phyloP scores from a whole-genome alignment of 2,329 filamentous ascomycete species.

The Myriosclerotinia duriaeana region DNA sequence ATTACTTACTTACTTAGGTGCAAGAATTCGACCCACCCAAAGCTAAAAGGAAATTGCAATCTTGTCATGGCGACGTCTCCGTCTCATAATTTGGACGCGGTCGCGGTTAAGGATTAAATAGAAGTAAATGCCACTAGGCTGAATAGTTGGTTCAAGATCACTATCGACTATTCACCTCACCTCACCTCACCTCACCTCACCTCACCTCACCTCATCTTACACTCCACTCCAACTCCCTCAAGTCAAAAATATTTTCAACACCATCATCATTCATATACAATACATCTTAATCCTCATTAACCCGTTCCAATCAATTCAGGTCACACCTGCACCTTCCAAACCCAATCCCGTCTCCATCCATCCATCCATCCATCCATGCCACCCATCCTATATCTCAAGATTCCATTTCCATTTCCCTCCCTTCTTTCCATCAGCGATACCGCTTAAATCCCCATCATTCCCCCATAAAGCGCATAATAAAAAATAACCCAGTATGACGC shows the following conservation, averaged over 20 bases:
- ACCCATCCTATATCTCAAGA: not conserved
- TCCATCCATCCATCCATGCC: not conserved
- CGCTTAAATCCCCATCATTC: not conserved
- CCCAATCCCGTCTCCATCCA: not conserved
- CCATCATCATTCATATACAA: constrained; percentile 19
- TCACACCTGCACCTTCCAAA: not conserved
- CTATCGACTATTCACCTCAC: no score
- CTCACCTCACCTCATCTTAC: not conserved
- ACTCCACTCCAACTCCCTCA: not conserved
- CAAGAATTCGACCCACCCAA: no score
- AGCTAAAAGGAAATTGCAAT: no score
- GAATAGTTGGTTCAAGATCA: not conserved
- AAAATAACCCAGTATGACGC: constrained; percentile 1
- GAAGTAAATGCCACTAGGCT: not conserved
- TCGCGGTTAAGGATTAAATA: not conserved
- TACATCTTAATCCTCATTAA: constrained; percentile 2
- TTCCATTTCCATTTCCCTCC: not conserved
- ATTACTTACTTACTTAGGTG: no score
- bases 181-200: no score
- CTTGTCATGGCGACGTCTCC: no score
- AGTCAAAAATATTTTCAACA: not conserved
- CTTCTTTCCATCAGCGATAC: not conserved
- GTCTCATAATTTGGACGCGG: no score
- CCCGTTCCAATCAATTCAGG: not conserved
- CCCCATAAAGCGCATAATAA: constrained; percentile 4